Percentiles rank a stretch among this genome's conserved stretches.
phyloP scores from a whole-genome alignment of 352 stramenopile species.

The Peronospora tabacina region DNA sequence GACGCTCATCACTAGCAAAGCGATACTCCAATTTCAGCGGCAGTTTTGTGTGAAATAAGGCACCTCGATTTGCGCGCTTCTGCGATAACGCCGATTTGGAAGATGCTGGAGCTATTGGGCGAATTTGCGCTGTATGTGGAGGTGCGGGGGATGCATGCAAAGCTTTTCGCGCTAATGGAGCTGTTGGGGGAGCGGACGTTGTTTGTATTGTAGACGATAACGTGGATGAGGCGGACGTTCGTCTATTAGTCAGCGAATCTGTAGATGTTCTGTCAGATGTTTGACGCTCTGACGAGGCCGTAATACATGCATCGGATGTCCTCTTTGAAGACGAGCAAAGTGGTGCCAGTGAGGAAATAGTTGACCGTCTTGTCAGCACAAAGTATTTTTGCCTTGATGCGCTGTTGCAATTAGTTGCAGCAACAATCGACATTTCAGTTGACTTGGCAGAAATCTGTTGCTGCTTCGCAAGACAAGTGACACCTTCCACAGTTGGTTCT shows the following conservation, averaged over 20 bases:
- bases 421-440: background rate
- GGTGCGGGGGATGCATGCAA: conserved; percentile 1
- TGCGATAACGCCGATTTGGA: conserved; percentile 18
- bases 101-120: conserved; percentile 8
- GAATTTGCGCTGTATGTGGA: conserved; percentile 7
- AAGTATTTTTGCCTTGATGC: background rate
- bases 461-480: background rate
- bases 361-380: conserved; percentile 2
- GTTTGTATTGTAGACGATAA: conserved; percentile 10
- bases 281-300: conserved; percentile 7
- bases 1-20: conserved; percentile 44
- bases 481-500: conserved; percentile 13
- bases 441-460: background rate
- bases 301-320: conserved; percentile 8
- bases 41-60: conserved; percentile 48
- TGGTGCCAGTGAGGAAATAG: conserved; percentile 7
- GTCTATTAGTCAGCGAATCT: conserved; percentile 11
- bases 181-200: conserved; percentile 12
- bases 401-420: conserved; percentile 5
- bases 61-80: conserved; percentile 25
- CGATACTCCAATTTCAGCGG: conserved; percentile 53
- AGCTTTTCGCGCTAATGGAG: conserved; percentile 18
- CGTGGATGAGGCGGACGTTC: conserved; percentile 6
- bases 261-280: conserved; percentile 8
- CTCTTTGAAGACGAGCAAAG: conserved; percentile 6